Conservation (phyloP, 208 protist species). For the Trichomonas tenax region DNA sequence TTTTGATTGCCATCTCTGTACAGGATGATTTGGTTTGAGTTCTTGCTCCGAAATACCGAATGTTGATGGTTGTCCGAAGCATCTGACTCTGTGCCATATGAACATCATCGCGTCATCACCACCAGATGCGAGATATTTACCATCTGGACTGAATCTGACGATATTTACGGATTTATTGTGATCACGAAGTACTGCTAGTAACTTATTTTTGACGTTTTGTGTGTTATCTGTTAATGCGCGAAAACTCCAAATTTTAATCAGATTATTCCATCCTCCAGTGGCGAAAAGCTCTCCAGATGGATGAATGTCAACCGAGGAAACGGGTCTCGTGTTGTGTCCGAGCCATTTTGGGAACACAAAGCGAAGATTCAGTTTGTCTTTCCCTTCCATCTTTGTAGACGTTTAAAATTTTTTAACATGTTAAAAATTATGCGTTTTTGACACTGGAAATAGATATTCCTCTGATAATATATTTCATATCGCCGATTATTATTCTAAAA, state of each 20-base stretch:
- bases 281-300: neutral
- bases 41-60: neutral
- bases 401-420: neutral
- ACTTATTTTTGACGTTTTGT: neutral
- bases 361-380: neutral
- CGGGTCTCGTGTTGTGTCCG: neutral
- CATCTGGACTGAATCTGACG: neutral
- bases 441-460: too few species aligned
- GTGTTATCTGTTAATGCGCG: neutral
- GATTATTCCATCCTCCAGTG: constrained; percentile 1
- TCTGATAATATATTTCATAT: too few species aligned
- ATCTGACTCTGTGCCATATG: neutral
- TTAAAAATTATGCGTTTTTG: too few species aligned
- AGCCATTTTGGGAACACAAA: neutral
- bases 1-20: neutral
- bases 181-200: neutral
- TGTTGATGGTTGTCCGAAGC: neutral
- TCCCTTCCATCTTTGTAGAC: neutral
- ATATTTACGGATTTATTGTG: neutral
- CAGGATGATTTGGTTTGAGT: neutral
- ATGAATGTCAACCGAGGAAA: neutral
- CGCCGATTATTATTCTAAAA: too few species aligned
- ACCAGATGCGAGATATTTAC: neutral
- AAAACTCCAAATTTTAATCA: constrained; percentile 9
- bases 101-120: neutral